Conservation (phyloP, 1,284 basidiomycete genomes). For the Naganishia sp. region DNA sequence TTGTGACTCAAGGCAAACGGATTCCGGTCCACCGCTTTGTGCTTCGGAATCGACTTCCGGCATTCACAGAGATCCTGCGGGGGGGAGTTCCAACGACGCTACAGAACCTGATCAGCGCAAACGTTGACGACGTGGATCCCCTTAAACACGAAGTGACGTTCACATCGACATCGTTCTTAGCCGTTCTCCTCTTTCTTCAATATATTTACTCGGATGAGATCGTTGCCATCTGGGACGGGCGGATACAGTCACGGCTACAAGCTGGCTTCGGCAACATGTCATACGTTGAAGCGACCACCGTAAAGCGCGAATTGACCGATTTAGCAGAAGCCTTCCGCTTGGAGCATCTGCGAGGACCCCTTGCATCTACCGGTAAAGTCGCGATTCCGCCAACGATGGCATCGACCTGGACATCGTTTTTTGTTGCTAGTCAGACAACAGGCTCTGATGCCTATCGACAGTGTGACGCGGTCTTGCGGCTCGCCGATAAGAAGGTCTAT, state of each 20-base stretch:
- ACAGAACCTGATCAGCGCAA: slow-evolving; percentile 21
- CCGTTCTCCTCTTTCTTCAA: slow-evolving; percentile 74
- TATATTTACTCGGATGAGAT: slow-evolving; percentile 88
- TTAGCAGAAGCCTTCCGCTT: slow-evolving; percentile 61
- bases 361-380: slow-evolving; percentile 47
- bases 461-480: slow-evolving; percentile 70
- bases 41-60: slow-evolving; percentile 42
- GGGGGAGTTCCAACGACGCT: slow-evolving; percentile 17
- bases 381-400: slow-evolving; percentile 44
- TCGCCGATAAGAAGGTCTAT: slow-evolving; percentile 69
- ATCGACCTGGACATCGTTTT: slow-evolving; percentile 49
- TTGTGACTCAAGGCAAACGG: slow-evolving; percentile 41
- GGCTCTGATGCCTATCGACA: slow-evolving; percentile 32
- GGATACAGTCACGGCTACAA: slow-evolving; percentile 62
- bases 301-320: slow-evolving; percentile 67
- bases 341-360: slow-evolving; percentile 43
- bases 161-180: slow-evolving; percentile 55
- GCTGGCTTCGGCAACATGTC: slow-evolving; percentile 50
- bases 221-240: slow-evolving; percentile 79
- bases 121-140: slow-evolving; percentile 14
- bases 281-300: slow-evolving; percentile 55
- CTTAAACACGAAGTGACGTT: slow-evolving; percentile 28
- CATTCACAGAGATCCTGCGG: slow-evolving; percentile 14
- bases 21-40: slow-evolving; percentile 50
- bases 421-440: slow-evolving; percentile 48